phyloP scores from a whole-genome alignment of 257 asterid genomes.

The Sherardia arvensis region DNA sequence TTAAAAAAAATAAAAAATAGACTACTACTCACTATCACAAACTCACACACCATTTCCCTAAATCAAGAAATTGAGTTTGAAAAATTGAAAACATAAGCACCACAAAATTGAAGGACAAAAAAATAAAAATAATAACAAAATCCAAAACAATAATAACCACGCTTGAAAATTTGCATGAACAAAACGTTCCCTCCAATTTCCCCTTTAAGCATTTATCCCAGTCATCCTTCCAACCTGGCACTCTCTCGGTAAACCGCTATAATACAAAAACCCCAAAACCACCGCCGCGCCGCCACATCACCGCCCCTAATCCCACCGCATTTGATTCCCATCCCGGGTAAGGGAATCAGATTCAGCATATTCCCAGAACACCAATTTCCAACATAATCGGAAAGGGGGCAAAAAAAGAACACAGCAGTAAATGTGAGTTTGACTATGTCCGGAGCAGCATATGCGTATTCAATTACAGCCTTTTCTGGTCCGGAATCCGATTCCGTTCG shows the following conservation, averaged over 20 bases:
- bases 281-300: background rate
- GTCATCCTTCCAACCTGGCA: background rate
- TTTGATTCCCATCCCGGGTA: background rate
- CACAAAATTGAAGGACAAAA: background rate
- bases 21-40: background rate
- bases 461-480: slow-evolving; percentile 5
- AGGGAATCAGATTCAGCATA: slow-evolving; percentile 7
- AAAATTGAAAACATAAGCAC: background rate
- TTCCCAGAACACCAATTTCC: background rate
- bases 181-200: background rate
- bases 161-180: background rate
- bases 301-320: background rate
- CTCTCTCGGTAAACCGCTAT: background rate
- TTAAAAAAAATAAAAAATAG: too few relatives aligned
- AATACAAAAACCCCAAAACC: slow-evolving; percentile 1
- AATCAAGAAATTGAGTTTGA: background rate
- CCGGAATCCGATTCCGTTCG: slow-evolving; percentile 29
- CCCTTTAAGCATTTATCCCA: background rate
- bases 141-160: background rate
- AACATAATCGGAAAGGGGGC: background rate
- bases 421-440: slow-evolving; percentile 4
- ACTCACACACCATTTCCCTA: background rate
- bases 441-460: background rate
- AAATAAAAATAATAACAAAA: too few relatives aligned
- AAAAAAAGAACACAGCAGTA: background rate